These are phyloP conservation scores for Polyporus arcularius DNA, from an alignment of 768 basidiomycete genomes.

Conservation along the genomic window DNA sequence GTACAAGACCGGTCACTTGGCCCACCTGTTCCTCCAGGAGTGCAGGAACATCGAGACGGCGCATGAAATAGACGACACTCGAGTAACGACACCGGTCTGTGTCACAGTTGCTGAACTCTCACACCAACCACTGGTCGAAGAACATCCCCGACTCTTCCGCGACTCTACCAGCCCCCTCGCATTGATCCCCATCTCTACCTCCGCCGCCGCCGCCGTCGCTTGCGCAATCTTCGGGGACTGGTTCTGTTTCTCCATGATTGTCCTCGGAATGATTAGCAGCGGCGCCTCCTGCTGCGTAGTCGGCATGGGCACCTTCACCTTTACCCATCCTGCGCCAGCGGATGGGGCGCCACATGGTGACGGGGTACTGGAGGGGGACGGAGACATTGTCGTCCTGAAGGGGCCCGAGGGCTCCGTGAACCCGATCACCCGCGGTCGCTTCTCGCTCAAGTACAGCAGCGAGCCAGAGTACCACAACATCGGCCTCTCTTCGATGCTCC, in stretches of 20 bases:
- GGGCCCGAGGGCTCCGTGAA: slow-evolving; percentile 17
- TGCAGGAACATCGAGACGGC: slow-evolving; percentile 4
- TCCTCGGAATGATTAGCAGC: slow-evolving; percentile 13
- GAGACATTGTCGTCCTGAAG: slow-evolving; percentile 11
- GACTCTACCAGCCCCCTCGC: slow-evolving; percentile 10
- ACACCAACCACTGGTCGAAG: background rate
- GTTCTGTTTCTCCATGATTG: slow-evolving; percentile 17
- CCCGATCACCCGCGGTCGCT: slow-evolving; percentile 14
- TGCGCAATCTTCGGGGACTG: slow-evolving; percentile 13
- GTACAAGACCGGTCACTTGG: slow-evolving; percentile 12
- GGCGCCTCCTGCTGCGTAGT: slow-evolving; percentile 12
- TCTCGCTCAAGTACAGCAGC: slow-evolving; percentile 14
- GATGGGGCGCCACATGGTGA: slow-evolving; percentile 7
- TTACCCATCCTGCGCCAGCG: slow-evolving; percentile 11
- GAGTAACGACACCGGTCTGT: background rate
- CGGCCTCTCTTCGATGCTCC: background rate
- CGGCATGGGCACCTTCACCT: slow-evolving; percentile 10
- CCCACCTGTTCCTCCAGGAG: slow-evolving; percentile 11
- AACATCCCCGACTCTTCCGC: slow-evolving; percentile 9
- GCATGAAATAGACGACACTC: background rate
- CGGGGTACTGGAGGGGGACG: slow-evolving; percentile 6
- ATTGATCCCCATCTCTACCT: slow-evolving; percentile 10
- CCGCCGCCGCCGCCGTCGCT: slow-evolving; percentile 5
- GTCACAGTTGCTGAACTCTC: slow-evolving; percentile 7
- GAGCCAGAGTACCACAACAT: slow-evolving; percentile 19